Percentiles rank a stretch among this genome's conserved stretches.
phyloP scores from a whole-genome alignment of 306 rosid genomes.

The Dryas drummondii region DNA sequence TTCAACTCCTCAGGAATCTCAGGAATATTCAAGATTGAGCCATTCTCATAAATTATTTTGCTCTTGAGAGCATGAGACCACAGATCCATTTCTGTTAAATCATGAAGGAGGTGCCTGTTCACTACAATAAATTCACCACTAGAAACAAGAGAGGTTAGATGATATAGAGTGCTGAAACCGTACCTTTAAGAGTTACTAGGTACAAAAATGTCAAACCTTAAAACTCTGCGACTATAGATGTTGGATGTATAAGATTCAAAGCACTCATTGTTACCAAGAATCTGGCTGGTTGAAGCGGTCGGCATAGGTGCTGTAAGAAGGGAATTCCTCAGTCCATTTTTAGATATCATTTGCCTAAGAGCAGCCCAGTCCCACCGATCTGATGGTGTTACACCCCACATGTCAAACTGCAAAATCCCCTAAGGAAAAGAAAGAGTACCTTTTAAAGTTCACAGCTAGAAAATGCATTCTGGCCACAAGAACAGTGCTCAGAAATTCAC shows the following conservation, averaged over 20 bases:
- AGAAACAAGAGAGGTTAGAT: slow-evolving; percentile 7
- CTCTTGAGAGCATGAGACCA: slow-evolving; percentile 76
- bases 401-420: slow-evolving; percentile 81
- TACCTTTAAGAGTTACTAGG: not conserved
- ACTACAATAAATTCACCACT: slow-evolving; percentile 91
- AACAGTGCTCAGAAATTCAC: not conserved
- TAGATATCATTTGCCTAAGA: slow-evolving; percentile 45
- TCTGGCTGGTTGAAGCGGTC: slow-evolving; percentile 84
- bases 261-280: slow-evolving; percentile 87
- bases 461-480: not conserved
- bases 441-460: not conserved
- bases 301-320: slow-evolving; percentile 93
- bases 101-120: slow-evolving; percentile 79
- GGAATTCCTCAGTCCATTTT: slow-evolving; percentile 66
- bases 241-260: slow-evolving; percentile 91
- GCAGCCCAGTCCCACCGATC: slow-evolving; percentile 66
- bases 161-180: not conserved
- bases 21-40: slow-evolving; percentile 39
- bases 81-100: slow-evolving; percentile 75
- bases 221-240: slow-evolving; percentile 76
- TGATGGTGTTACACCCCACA: slow-evolving; percentile 75
- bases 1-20: slow-evolving; percentile 67
- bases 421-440: slow-evolving; percentile 5
- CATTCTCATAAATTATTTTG: slow-evolving; percentile 59
- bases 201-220: slow-evolving; percentile 45